Conservation (phyloP, 805 yeast genomes). For the Isabelozyma heimii region DNA sequence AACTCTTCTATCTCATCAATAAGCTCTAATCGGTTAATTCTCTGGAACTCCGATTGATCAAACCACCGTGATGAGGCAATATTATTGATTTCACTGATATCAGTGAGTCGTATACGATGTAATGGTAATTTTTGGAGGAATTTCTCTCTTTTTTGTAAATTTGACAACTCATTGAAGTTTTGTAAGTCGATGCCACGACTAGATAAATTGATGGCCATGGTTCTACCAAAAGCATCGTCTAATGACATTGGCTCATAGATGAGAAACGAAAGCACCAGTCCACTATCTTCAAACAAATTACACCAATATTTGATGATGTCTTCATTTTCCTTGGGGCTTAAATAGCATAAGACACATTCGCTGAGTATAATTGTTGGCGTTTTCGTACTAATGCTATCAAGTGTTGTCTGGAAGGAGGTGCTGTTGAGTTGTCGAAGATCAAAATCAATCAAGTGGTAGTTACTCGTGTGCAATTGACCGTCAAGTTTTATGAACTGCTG, state of each 20-base stretch:
- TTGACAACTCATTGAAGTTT: constrained; percentile 52
- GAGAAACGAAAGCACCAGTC: constrained; percentile 28
- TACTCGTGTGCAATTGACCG: constrained; percentile 30
- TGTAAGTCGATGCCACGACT: constrained; percentile 62
- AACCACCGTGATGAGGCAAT: constrained; percentile 46
- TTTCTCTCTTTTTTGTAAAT: constrained; percentile 24
- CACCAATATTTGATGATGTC: constrained; percentile 45
- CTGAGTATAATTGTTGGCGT: constrained; percentile 62
- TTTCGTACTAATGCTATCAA: constrained; percentile 23
- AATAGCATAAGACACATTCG: constrained; percentile 76
- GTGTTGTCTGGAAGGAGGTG: constrained; percentile 2
- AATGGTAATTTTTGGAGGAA: constrained; percentile 21
- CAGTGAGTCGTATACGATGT: constrained; percentile 37
- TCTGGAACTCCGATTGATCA: constrained; percentile 27
- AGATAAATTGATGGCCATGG: constrained; percentile 63
- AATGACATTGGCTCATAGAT: constrained; percentile 74
- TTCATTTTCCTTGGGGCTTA: constrained; percentile 49
- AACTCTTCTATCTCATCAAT: constrained; percentile 78
- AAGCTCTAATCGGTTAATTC: constrained; percentile 57
- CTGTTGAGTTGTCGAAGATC: constrained; percentile 47
- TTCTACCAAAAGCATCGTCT: constrained; percentile 60
- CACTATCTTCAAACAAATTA: constrained; percentile 10
- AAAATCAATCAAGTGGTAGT: constrained; percentile 52
- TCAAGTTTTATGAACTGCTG: constrained; percentile 20
- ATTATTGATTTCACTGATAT: constrained; percentile 35